These are phyloP conservation scores for Ilex asprella DNA, from an alignment of 257 asterid genomes.

Conservation along the genomic window DNA sequence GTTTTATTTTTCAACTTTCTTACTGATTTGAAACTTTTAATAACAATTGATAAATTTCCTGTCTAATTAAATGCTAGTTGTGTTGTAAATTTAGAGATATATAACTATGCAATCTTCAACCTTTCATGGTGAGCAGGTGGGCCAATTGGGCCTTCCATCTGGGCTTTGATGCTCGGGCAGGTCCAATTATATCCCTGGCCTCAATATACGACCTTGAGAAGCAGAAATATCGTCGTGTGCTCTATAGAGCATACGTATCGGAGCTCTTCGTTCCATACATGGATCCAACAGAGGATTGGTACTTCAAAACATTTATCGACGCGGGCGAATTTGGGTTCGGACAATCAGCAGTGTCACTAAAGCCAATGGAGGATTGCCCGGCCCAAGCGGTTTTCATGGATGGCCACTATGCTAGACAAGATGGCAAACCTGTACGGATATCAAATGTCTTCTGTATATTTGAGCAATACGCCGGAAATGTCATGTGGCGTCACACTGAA, in stretches of 20 bases:
- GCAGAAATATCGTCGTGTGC: background rate
- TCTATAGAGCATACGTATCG: background rate
- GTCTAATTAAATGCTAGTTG: too few species aligned
- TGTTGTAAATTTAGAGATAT: too few species aligned
- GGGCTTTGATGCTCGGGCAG: background rate
- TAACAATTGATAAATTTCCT: too few species aligned
- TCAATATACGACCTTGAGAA: background rate
- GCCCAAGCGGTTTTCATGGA: background rate
- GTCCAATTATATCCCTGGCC: background rate
- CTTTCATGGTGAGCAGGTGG: background rate
- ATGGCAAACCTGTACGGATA: background rate
- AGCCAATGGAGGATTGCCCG: background rate
- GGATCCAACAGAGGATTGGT: background rate
- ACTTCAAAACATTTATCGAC: background rate
- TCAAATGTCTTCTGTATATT: background rate
- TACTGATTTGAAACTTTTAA: too few species aligned
- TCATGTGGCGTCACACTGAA: constrained; percentile 4
- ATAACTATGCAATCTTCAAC: too few species aligned
- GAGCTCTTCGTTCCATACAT: constrained; percentile 3
- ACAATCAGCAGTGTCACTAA: background rate
- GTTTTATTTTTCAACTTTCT: too few species aligned
- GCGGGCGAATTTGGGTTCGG: constrained; percentile 1
- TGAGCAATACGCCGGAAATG: background rate
- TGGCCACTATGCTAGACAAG: background rate
- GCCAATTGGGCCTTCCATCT: constrained; percentile 2